A percentile compares a stretch with the other conserved stretches of the same genome.
Conservation (phyloP, 2,329 filamentous ascomycete species). For the Aspergillus awamori region DNA sequence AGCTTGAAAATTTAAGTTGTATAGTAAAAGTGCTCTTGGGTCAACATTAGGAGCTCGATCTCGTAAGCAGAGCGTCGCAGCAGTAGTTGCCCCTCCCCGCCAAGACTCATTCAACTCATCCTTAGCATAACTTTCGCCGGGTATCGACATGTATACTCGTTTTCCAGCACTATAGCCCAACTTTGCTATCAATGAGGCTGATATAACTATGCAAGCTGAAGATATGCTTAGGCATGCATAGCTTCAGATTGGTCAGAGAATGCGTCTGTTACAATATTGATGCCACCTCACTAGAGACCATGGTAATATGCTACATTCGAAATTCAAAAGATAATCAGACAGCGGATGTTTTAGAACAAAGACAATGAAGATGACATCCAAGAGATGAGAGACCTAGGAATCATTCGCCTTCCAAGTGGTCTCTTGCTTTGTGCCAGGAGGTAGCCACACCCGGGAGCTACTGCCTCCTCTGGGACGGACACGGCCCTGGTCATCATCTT, state of each 20-base stretch:
- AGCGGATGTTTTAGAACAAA: neutral
- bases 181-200: neutral
- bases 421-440: conserved; percentile 80
- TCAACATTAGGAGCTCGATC: too few relatives aligned
- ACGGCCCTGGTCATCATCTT: conserved; percentile 50
- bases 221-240: neutral
- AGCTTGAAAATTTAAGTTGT: too few relatives aligned
- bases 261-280: neutral
- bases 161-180: neutral
- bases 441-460: conserved; percentile 61
- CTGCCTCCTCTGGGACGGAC: conserved; percentile 45
- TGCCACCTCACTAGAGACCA: neutral
- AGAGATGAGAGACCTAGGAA: conserved; percentile 29
- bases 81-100: too few relatives aligned
- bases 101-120: too few relatives aligned
- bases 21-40: too few relatives aligned
- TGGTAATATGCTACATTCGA: neutral
- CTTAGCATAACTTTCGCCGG: neutral
- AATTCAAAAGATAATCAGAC: neutral
- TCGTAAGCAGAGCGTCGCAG: too few relatives aligned
- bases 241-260: neutral
- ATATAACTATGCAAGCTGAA: neutral
- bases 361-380: neutral
- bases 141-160: neutral
- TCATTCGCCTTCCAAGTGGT: conserved; percentile 72